These are phyloP conservation scores for Fonsecaea pugnacius DNA, from an alignment of 2,329 filamentous ascomycete species.

Conservation along the genomic window DNA sequence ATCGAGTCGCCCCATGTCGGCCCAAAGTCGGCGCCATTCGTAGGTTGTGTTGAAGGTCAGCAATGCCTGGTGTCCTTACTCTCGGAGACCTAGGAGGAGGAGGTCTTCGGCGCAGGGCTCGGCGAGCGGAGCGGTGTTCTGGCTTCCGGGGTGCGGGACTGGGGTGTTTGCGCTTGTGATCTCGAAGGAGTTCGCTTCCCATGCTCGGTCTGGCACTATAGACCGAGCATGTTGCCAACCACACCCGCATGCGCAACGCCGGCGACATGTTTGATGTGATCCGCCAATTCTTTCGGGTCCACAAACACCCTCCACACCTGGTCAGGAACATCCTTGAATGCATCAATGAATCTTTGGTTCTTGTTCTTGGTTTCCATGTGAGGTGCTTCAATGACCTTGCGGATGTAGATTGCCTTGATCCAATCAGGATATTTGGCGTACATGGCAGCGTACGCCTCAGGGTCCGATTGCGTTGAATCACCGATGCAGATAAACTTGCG, in stretches of 20 bases:
- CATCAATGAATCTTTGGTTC: constrained; percentile 75
- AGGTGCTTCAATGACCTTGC: constrained; percentile 77
- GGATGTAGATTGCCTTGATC: constrained; percentile 82
- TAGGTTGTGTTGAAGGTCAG: not conserved
- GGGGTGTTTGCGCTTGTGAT: constrained; percentile 21
- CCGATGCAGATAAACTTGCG: constrained; percentile 82
- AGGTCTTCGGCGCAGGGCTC: constrained; percentile 15
- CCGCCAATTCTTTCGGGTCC: constrained; percentile 67
- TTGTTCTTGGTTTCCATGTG: constrained; percentile 76
- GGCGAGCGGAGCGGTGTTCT: constrained; percentile 24
- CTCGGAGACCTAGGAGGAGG: not conserved
- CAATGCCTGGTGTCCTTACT: not conserved
- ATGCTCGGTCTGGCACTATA: constrained; percentile 31
- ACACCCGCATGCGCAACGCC: constrained; percentile 31
- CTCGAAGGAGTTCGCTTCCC: constrained; percentile 18
- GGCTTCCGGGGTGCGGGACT: constrained; percentile 24
- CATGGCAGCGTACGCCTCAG: constrained; percentile 84
- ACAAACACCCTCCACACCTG: constrained; percentile 82
- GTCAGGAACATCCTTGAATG: constrained; percentile 75
- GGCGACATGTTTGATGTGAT: constrained; percentile 37
- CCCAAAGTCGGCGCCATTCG: not conserved
- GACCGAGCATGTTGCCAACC: constrained; percentile 25
- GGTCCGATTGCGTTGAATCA: constrained; percentile 89
- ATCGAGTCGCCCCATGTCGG: not conserved
- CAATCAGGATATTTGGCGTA: constrained; percentile 71